A percentile compares a stretch with the other conserved stretches of the same genome.
phyloP scores from a whole-genome alignment of 768 basidiomycete genomes.

The Boletus rex-veris region DNA sequence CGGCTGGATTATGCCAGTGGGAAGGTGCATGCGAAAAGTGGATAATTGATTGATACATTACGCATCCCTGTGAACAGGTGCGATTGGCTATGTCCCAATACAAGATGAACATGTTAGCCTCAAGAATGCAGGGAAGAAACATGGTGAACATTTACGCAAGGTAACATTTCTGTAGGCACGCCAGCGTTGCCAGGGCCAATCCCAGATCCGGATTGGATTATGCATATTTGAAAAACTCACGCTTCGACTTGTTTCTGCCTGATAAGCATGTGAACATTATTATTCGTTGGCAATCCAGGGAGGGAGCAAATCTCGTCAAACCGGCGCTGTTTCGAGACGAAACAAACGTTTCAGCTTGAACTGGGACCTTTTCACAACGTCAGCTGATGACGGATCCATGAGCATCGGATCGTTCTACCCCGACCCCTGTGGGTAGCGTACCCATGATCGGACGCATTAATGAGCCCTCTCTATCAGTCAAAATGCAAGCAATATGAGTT shows the following conservation, averaged over 20 bases:
- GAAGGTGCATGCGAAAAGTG: conserved; percentile 10
- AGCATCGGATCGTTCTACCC: background rate
- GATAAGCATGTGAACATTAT: conserved; percentile 4
- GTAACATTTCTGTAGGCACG: background rate
- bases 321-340: conserved; percentile 6
- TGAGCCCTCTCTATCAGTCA: background rate
- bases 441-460: background rate
- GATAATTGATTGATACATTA: background rate
- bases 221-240: background rate
- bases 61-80: background rate
- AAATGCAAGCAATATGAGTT: background rate
- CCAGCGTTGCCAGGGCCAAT: background rate
- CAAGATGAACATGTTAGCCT: background rate
- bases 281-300: background rate
- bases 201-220: background rate
- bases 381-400: background rate
- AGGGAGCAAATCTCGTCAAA: background rate
- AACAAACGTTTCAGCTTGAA: conserved; percentile 18
- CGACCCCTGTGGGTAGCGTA: background rate
- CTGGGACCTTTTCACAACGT: background rate
- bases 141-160: background rate
- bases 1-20: conserved; percentile 7
- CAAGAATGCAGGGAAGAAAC: background rate
- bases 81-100: background rate
- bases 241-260: conserved; percentile 9